Conservation (phyloP, 2,329 filamentous ascomycete species). For the Penicillium concentricum region DNA sequence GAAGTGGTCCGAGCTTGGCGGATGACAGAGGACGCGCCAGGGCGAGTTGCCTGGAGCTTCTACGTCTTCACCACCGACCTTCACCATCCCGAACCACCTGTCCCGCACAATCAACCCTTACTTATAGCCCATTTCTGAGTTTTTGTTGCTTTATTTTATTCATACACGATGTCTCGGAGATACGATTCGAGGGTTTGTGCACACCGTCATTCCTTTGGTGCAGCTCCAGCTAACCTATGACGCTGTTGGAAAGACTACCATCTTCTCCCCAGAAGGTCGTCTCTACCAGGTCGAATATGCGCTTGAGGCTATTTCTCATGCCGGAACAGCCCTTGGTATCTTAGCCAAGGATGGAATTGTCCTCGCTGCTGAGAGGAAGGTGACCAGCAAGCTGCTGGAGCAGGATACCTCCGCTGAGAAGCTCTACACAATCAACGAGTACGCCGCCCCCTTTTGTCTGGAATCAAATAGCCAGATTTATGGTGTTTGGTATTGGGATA, state of each 20-base stretch:
- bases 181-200: constrained; percentile 89
- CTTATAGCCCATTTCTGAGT: constrained; percentile 11
- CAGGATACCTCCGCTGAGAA: constrained; percentile 99
- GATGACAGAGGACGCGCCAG: constrained; percentile 39
- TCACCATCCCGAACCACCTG: constrained; percentile 22
- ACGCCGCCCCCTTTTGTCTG: constrained; percentile 36
- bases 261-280: constrained; percentile 98
- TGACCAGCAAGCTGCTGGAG: constrained; percentile 97
- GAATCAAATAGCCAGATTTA: not conserved
- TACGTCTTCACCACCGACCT: constrained; percentile 28
- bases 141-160: constrained; percentile 10
- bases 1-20: constrained; percentile 42
- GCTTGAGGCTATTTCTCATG: constrained; percentile 96
- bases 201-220: constrained; percentile 19
- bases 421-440: constrained; percentile 99
- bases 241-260: constrained; percentile 72
- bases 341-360: constrained; percentile 98
- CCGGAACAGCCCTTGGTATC: constrained; percentile 93
- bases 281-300: constrained; percentile 99
- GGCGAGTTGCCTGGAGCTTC: constrained; percentile 40
- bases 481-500: not conserved
- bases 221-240: constrained; percentile 40
- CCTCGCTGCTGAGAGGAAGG: constrained; percentile 95
- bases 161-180: constrained; percentile 78
- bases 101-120: constrained; percentile 18